phyloP scores from a whole-genome alignment of 306 rosid species.

The Senna tora region DNA sequence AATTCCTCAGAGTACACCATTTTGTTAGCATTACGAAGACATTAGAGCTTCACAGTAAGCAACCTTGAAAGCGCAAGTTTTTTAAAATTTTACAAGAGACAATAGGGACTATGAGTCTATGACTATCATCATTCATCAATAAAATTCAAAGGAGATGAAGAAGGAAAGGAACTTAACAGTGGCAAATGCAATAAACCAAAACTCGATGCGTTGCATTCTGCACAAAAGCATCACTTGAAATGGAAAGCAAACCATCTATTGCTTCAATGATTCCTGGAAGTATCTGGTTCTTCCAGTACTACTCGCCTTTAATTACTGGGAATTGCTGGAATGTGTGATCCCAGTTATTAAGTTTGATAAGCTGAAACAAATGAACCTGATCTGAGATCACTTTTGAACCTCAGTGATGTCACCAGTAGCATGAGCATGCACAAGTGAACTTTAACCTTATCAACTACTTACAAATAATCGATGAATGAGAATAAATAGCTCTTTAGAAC shows the following conservation, averaged over 20 bases:
- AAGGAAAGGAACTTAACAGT: neutral
- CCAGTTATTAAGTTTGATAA: neutral
- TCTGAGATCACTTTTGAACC: neutral
- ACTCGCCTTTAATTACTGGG: neutral
- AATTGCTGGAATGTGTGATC: neutral
- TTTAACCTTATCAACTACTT: neutral
- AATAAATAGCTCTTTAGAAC: neutral
- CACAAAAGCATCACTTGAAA: neutral
- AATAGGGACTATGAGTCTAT: too few species aligned
- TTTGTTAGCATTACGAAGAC: neutral
- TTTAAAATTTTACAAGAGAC: neutral
- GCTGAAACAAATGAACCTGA: neutral
- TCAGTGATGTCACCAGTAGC: neutral
- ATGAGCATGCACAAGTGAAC: slow-evolving; percentile 1
- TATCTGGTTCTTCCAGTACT: neutral
- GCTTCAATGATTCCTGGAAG: neutral
- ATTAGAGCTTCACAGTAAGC: neutral
- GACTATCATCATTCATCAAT: too few species aligned
- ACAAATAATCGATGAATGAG: neutral
- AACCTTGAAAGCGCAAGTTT: neutral
- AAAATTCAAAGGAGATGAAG: neutral
- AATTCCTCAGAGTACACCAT: neutral
- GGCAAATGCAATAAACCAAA: neutral
- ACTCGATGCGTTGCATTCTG: neutral
- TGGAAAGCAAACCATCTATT: neutral